These are phyloP conservation scores for Ampelomyces quisqualis DNA, from an alignment of 2,329 filamentous ascomycete genomes.

Conservation along the genomic window DNA sequence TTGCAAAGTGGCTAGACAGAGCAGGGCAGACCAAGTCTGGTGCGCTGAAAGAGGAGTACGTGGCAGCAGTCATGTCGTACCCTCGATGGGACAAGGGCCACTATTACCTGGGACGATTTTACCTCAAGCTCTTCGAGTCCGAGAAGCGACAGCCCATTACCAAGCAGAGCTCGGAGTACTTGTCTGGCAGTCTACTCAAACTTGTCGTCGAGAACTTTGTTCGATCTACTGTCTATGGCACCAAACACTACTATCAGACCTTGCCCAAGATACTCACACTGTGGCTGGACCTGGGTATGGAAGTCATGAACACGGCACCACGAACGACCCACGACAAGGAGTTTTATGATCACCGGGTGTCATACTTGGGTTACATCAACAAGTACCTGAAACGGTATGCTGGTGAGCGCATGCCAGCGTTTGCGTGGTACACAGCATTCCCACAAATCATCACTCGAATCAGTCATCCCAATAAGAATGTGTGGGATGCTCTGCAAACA, in stretches of 20 bases:
- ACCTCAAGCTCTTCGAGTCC: conserved; percentile 91
- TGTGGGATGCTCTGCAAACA: conserved; percentile 72
- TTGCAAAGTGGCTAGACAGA: conserved; percentile 94
- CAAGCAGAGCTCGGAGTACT: conserved; percentile 60
- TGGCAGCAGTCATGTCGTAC: conserved; percentile 70
- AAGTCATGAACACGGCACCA: conserved; percentile 51
- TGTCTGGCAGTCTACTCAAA: conserved; percentile 81
- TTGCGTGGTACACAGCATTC: conserved; percentile 78
- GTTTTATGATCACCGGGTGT: conserved; percentile 31
- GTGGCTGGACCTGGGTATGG: conserved; percentile 87
- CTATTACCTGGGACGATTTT: conserved; percentile 94
- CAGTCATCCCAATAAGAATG: conserved; percentile 75
- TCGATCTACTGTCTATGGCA: conserved; percentile 80
- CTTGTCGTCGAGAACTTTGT: conserved; percentile 93
- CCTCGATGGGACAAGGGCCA: conserved; percentile 92
- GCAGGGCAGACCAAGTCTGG: conserved; percentile 90
- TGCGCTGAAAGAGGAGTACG: conserved; percentile 71
- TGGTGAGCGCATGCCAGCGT: conserved; percentile 64
- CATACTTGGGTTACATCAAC: conserved; percentile 49
- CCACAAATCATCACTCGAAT: conserved; percentile 97
- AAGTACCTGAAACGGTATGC: conserved; percentile 78
- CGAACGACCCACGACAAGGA: conserved; percentile 32
- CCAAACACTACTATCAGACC: conserved; percentile 95
- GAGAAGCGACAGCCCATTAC: conserved; percentile 75
- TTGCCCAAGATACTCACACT: conserved; percentile 87